Conservation (phyloP, 2,329 filamentous ascomycete species). For the Clonostachys rosea region DNA sequence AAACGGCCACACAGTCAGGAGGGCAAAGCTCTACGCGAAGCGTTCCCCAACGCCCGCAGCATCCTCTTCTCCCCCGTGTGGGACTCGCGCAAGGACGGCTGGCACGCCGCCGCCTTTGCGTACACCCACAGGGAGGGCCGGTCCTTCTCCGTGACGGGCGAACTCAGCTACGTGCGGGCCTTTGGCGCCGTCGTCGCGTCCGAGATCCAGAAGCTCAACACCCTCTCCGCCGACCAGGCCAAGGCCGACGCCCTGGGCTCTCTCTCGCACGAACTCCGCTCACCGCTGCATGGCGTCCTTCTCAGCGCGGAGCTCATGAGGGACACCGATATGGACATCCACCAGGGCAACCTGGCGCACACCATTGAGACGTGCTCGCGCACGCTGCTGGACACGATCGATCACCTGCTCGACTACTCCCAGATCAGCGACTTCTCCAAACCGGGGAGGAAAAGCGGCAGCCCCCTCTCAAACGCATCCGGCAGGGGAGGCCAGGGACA, state of each 20-base stretch:
- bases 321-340: slow-evolving; percentile 39
- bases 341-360: slow-evolving; percentile 40
- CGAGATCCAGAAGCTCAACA: slow-evolving; percentile 42
- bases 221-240: slow-evolving; percentile 31
- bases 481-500: background rate
- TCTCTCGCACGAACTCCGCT: slow-evolving; percentile 57
- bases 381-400: slow-evolving; percentile 44
- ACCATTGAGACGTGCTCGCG: slow-evolving; percentile 45
- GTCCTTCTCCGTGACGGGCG: slow-evolving; percentile 36
- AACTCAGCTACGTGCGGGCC: slow-evolving; percentile 44
- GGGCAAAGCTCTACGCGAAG: slow-evolving; percentile 17
- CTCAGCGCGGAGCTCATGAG: slow-evolving; percentile 47
- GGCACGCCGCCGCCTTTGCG: slow-evolving; percentile 43
- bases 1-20: slow-evolving; percentile 9
- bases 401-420: slow-evolving; percentile 48
- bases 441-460: background rate
- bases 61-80: slow-evolving; percentile 43
- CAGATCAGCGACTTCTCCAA: slow-evolving; percentile 41
- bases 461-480: background rate
- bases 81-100: slow-evolving; percentile 37
- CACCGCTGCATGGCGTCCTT: slow-evolving; percentile 56
- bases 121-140: slow-evolving; percentile 39
- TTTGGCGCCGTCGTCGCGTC: slow-evolving; percentile 52
- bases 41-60: slow-evolving; percentile 37
- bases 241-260: slow-evolving; percentile 56